Conservation (phyloP, 768 basidiomycete genomes). For the Podaxis sp. region DNA sequence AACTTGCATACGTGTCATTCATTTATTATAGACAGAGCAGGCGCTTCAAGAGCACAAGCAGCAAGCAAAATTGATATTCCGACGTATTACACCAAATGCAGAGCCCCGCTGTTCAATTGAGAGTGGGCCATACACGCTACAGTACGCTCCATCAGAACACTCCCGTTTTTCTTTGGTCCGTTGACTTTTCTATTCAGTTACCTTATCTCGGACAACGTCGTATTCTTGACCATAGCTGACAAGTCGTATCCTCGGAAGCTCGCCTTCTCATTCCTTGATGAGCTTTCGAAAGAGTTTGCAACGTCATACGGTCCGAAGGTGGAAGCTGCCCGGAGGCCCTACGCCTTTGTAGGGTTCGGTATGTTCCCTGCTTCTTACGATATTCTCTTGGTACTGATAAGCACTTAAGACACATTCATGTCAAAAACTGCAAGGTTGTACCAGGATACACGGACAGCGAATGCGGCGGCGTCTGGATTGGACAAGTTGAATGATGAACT, state of each 20-base stretch:
- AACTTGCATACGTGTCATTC: slow-evolving; percentile 28
- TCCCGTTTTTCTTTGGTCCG: neutral
- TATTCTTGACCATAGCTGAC: slow-evolving; percentile 94
- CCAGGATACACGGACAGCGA: slow-evolving; percentile 87
- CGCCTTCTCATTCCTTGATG: slow-evolving; percentile 96
- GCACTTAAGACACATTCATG: slow-evolving; percentile 89
- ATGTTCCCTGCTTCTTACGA: slow-evolving; percentile 27
- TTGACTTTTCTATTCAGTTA: slow-evolving; percentile 57
- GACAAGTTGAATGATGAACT: slow-evolving; percentile 94
- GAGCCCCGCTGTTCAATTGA: slow-evolving; percentile 98
- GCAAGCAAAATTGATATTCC: slow-evolving; percentile 95
- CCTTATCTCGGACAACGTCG: slow-evolving; percentile 90
- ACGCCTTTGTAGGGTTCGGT: slow-evolving; percentile 99
- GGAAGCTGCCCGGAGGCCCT: slow-evolving; percentile 91
- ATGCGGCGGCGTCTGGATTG: slow-evolving; percentile 65
- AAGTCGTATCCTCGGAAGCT: slow-evolving; percentile 97
- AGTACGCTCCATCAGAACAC: slow-evolving; percentile 55
- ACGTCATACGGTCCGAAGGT: slow-evolving; percentile 92
- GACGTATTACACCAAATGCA: slow-evolving; percentile 89
- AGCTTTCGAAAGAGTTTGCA: slow-evolving; percentile 94
- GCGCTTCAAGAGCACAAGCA: slow-evolving; percentile 97
- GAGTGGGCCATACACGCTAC: slow-evolving; percentile 91
- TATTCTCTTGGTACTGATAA: slow-evolving; percentile 9
- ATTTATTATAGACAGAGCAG: slow-evolving; percentile 75
- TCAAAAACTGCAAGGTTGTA: slow-evolving; percentile 95